A percentile compares a stretch with the other conserved stretches of the same genome.
Evolutionary conservation across 768 basidiomycete species (phyloP).

Genomic region (Russula olivacea): DNA sequence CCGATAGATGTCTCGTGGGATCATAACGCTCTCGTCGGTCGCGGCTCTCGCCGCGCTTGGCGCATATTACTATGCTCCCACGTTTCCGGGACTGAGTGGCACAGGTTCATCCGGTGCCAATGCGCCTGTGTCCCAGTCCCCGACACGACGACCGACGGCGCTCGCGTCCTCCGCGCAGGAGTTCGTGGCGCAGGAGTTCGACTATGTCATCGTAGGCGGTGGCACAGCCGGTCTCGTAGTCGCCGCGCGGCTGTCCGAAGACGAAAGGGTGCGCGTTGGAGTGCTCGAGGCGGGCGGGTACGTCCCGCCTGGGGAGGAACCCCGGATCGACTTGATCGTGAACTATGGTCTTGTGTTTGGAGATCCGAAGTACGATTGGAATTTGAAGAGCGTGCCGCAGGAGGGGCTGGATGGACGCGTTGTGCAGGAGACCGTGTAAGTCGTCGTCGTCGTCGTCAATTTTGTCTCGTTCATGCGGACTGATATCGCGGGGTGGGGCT

Average conservation of each 20-base stretch:
- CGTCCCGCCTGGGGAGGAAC: conserved; percentile 20
- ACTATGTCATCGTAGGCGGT: conserved; percentile 22
- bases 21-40: not conserved
- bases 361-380: conserved; percentile 19
- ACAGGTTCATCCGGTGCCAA: no score
- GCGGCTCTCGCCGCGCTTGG: conserved; percentile 7
- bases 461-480: not conserved
- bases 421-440: conserved; percentile 21
- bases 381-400: conserved; percentile 23
- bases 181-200: conserved; percentile 19
- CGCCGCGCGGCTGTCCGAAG: conserved; percentile 30
- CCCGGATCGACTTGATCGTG: conserved; percentile 18
- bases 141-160: not conserved
- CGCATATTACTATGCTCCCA: conserved; percentile 2
- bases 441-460: not conserved
- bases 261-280: conserved; percentile 20
- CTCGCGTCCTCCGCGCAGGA: conserved; percentile 11
- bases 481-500: not conserved
- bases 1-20: conserved; percentile 1
- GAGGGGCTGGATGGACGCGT: conserved; percentile 17
- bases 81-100: not conserved
- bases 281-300: conserved; percentile 32
- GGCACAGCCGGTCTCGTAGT: conserved; percentile 32
- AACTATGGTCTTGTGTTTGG: conserved; percentile 21
- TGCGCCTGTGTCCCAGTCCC: no score